Percentiles rank a stretch among this genome's conserved stretches.
Evolutionary conservation across 2,329 filamentous ascomycete species (phyloP).

Genomic region (Daldinia eschscholtzii): DNA sequence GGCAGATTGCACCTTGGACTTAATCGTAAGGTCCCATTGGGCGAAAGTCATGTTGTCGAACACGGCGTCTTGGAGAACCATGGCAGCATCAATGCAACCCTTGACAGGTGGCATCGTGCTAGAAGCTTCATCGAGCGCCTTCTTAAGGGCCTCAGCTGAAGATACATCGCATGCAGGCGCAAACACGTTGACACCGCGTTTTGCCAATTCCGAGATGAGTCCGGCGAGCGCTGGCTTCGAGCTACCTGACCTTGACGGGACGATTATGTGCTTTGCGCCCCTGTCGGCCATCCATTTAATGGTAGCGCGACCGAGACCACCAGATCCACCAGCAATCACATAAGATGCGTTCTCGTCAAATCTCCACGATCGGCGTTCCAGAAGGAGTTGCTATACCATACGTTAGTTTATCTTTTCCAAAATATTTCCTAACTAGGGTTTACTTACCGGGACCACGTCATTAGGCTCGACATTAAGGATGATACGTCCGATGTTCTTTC

Average conservation of each 20-base stretch:
- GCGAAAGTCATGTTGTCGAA: constrained; percentile 48
- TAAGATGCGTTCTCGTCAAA: constrained; percentile 49
- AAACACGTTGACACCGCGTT: constrained; percentile 33
- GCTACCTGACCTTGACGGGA: constrained; percentile 45
- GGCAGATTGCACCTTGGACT: constrained; percentile 45
- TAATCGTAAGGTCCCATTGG: constrained; percentile 46
- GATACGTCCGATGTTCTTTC: constrained; percentile 45
- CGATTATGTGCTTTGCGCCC: constrained; percentile 46
- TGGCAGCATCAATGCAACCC: constrained; percentile 59
- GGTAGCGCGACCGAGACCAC: constrained; percentile 49
- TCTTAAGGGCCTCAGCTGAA: constrained; percentile 26
- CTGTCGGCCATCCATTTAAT: constrained; percentile 46
- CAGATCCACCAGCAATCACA: constrained; percentile 49
- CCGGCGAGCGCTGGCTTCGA: constrained; percentile 38
- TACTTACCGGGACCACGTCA: constrained; percentile 48
- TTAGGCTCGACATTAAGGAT: constrained; percentile 41
- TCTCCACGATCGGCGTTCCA: constrained; percentile 42
- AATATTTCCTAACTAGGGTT: too few relatives aligned
- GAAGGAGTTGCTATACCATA: constrained; percentile 40
- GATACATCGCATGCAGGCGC: constrained; percentile 47
- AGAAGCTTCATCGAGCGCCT: constrained; percentile 35
- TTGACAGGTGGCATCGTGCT: constrained; percentile 52
- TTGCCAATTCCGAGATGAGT: constrained; percentile 37
- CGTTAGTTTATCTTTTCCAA: constrained; percentile 11
- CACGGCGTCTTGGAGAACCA: constrained; percentile 55